These are phyloP conservation scores for Carnegiea gigantea DNA, from an alignment of 179 eudicot species.

Conservation along the genomic window DNA sequence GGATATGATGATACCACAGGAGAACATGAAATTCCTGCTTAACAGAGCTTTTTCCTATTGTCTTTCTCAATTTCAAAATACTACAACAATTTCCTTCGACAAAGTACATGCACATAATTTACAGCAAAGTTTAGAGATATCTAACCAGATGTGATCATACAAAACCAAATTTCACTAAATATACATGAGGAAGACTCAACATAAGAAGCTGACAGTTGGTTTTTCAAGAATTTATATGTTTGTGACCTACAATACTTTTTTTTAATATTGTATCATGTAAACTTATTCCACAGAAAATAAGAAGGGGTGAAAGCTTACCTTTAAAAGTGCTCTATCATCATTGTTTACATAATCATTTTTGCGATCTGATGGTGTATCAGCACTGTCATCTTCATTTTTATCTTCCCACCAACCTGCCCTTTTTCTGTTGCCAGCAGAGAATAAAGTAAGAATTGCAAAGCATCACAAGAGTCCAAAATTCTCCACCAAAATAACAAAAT, in stretches of 20 bases:
- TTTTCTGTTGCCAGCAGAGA: conserved; percentile 16
- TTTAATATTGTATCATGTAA: background rate
- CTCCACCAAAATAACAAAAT: background rate
- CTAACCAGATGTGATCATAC: background rate
- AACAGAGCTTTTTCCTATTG: background rate
- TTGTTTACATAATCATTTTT: conserved; percentile 50
- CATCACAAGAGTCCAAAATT: conserved; percentile 7
- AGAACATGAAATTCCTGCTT: background rate
- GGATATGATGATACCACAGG: background rate
- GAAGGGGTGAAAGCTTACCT: conserved; percentile 30
- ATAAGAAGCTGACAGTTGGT: background rate
- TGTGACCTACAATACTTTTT: background rate
- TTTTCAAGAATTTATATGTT: background rate
- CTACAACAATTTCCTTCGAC: background rate
- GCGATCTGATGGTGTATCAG: conserved; percentile 31
- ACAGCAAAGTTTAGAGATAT: background rate
- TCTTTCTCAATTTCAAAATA: background rate
- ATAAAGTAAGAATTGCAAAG: background rate
- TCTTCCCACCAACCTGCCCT: conserved; percentile 21
- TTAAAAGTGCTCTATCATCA: conserved; percentile 55
- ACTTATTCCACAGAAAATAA: background rate
- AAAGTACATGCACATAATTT: background rate
- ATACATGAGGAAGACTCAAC: background rate
- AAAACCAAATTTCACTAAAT: background rate
- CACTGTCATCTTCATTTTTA: conserved; percentile 14